Evolutionary conservation across 352 stramenopile species (phyloP).

Genomic region (Plasmopara muralis): DNA sequence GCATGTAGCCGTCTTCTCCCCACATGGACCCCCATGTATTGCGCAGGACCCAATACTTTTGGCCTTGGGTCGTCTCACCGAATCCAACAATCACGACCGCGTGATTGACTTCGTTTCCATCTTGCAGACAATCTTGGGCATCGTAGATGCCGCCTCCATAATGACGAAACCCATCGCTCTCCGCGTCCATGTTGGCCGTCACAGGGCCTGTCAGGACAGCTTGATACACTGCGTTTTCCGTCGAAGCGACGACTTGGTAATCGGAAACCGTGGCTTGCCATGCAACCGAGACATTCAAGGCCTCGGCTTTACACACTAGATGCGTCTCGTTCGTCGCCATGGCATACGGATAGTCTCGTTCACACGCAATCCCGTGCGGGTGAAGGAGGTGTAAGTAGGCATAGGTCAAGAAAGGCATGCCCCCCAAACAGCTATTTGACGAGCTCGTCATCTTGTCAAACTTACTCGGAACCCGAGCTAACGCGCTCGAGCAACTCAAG

Average conservation of each 20-base stretch:
- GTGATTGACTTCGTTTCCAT: conserved; percentile 80
- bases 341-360: conserved; percentile 58
- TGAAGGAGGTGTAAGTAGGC: conserved; percentile 61
- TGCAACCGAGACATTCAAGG: conserved; percentile 33
- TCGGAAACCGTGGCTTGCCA: conserved; percentile 41
- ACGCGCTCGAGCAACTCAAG: conserved; percentile 57
- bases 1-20: conserved; percentile 80
- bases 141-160: conserved; percentile 85
- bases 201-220: conserved; percentile 63
- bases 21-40: conserved; percentile 89
- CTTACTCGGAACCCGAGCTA: conserved; percentile 75
- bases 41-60: conserved; percentile 86
- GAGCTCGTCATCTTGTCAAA: conserved; percentile 71
- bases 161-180: conserved; percentile 70
- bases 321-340: conserved; percentile 62
- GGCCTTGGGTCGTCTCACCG: conserved; percentile 54
- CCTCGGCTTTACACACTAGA: conserved; percentile 31
- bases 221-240: conserved; percentile 54
- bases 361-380: conserved; percentile 73
- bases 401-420: conserved; percentile 88
- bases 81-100: conserved; percentile 84
- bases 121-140: conserved; percentile 59
- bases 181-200: conserved; percentile 70
- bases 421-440: conserved; percentile 77
- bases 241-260: conserved; percentile 46